phyloP scores from a whole-genome alignment of 495 filamentous ascomycete species.

The Monascus purpureus region DNA sequence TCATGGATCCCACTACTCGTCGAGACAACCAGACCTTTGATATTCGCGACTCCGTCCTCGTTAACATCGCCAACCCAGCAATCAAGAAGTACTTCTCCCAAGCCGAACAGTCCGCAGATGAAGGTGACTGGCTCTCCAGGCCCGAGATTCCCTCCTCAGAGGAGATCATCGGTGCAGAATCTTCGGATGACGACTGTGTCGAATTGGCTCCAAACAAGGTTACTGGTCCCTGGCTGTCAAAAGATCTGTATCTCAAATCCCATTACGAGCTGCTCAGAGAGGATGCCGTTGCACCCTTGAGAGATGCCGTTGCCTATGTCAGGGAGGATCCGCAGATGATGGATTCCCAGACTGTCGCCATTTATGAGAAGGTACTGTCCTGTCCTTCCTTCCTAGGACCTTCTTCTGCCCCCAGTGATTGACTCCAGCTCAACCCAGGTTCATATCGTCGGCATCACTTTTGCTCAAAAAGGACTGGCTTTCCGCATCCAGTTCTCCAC shows the following conservation, averaged over 20 bases:
- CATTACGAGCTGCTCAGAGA: conserved; percentile 57
- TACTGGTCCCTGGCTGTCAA: conserved; percentile 30
- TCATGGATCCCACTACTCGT: no score
- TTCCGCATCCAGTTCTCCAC: conserved; percentile 60
- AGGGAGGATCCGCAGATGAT: conserved; percentile 27
- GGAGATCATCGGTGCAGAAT: conserved; percentile 26
- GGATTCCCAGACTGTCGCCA: conserved; percentile 41
- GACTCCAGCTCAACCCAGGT: conserved; percentile 38
- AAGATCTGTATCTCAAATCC: conserved; percentile 40
- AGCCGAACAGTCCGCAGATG: not conserved
- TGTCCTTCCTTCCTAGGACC: not conserved
- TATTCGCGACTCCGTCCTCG: no score
- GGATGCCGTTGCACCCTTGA: conserved; percentile 44
- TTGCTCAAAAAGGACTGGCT: conserved; percentile 48
- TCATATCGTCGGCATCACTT: conserved; percentile 46
- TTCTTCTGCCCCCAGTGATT: no score
- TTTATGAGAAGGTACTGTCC: conserved; percentile 57
- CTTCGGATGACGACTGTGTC: conserved; percentile 12
- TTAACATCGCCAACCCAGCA: conserved; percentile 12
- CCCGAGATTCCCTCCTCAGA: conserved; percentile 30
- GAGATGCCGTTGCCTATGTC: conserved; percentile 40
- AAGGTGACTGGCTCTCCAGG: conserved; percentile 23
- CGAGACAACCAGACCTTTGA: no score
- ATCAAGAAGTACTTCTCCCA: conserved; percentile 24
- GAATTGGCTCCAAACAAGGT: conserved; percentile 24